Evolutionary conservation across 352 stramenopile genomes (phyloP), one percentile per base, ranked within the genome.

Genomic region (Globisporangium middletonii): DNA sequence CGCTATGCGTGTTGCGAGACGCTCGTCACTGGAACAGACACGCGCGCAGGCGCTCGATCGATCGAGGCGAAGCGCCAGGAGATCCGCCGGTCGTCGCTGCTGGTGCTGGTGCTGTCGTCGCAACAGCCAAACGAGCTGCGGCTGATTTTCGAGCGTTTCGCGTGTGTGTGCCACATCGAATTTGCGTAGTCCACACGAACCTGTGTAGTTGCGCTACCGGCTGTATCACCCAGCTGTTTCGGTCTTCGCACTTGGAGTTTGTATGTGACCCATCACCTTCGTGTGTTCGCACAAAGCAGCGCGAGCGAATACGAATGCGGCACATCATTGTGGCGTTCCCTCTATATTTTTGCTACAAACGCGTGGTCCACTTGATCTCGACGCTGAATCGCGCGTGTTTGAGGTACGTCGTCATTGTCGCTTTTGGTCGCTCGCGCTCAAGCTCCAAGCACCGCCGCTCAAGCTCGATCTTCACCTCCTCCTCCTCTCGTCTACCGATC

Each of bases 401-500:
- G 41, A n/a, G 37, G n/a, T 4, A 12, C 13, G 9, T 18, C 19
- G 19, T 50, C 45, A 59, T 59, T 59, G 42, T 30, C 53, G 43
- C 53, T 59, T 59, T 59, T 42, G 45, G 30, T 19, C 4, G 2
- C 55, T 28, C 11, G 4, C 13, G n/a, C 27, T 15, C 46, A 12
- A 44, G 41, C 16, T n/a, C 41, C 12, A 19, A 18, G 18, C 41
- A n/a, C 41, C 41, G 12, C 38, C 41, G 13, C 41, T 8, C 35
- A 41, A 41, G 35, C 35, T 41, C 41, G 13, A 12, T 19, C 15
- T 44, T 18, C 35, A 23, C 23, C 23, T 23, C 30, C 33, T 38
- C 33, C 33, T 38, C 30, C 30, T 35, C 30, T 35, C 30, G 30
- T 8, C 8, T 8, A 8, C 30, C 30, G 30, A 5, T 43, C 38